A percentile compares a stretch with the other conserved stretches of the same genome.
phyloP scores from a whole-genome alignment of 179 eudicot genomes.

The Camellia oleifera region DNA sequence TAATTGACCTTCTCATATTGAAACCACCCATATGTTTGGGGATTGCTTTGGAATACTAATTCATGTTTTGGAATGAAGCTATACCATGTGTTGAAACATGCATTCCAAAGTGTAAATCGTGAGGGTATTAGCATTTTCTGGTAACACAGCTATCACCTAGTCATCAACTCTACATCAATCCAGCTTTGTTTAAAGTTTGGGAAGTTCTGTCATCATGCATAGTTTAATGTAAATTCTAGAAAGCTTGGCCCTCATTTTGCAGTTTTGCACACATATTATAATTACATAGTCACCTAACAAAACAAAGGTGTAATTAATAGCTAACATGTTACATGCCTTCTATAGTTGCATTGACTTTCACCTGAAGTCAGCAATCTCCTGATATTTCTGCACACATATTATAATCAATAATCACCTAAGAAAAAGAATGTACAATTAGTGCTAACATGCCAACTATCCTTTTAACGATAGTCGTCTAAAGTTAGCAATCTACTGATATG shows the following conservation, averaged over 20 bases:
- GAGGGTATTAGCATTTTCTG: too few species aligned
- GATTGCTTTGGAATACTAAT: too few species aligned
- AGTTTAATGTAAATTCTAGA: neutral
- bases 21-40: neutral
- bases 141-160: neutral
- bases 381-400: too few species aligned
- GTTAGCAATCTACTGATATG: neutral
- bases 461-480: neutral
- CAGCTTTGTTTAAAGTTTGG: neutral
- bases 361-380: neutral
- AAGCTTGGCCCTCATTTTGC: neutral
- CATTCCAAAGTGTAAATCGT: too few species aligned
- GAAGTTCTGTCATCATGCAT: neutral
- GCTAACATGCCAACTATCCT: neutral
- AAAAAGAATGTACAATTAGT: neutral
- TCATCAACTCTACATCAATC: conserved; percentile 2
- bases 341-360: neutral
- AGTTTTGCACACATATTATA: neutral
- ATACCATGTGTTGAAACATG: too few species aligned
- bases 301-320: neutral
- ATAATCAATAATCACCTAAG: neutral
- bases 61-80: too few species aligned
- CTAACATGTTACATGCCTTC: neutral
- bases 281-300: neutral
- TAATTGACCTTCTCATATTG: neutral